These are phyloP conservation scores for Berberis thunbergii DNA, from an alignment of 164 flowering plant species.

Conservation along the genomic window DNA sequence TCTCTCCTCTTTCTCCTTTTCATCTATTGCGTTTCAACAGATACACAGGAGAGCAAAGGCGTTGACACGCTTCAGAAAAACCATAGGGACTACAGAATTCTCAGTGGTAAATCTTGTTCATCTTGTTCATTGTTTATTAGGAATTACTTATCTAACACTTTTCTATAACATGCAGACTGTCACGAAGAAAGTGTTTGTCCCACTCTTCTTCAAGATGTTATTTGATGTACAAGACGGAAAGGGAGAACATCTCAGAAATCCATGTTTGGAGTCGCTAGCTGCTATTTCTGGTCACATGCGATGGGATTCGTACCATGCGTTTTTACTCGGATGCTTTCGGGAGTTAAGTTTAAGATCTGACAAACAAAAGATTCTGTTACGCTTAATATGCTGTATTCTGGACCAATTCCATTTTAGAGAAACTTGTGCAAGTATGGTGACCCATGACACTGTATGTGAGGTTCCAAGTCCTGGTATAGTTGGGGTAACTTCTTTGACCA, in stretches of 20 bases:
- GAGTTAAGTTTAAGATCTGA: constrained; percentile 52
- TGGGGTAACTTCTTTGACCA: constrained; percentile 10
- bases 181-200: constrained; percentile 52
- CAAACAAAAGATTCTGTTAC: constrained; percentile 52
- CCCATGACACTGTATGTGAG: constrained; percentile 10
- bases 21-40: constrained; percentile 26
- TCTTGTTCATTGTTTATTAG: neutral
- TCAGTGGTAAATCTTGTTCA: constrained; percentile 41
- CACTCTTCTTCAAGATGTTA: constrained; percentile 77
- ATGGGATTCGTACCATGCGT: constrained; percentile 61
- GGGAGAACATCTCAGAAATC: constrained; percentile 62
- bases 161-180: constrained; percentile 34
- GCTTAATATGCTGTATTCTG: constrained; percentile 64
- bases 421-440: constrained; percentile 11
- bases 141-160: constrained; percentile 1
- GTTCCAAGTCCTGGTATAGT: constrained; percentile 6
- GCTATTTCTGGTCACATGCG: constrained; percentile 62
- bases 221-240: constrained; percentile 60
- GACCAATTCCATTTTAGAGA: constrained; percentile 64
- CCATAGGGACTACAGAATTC: constrained; percentile 26
- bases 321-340: constrained; percentile 59
- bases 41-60: constrained; percentile 84
- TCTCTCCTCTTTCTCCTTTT: neutral
- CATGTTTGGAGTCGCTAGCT: constrained; percentile 75
- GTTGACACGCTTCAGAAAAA: constrained; percentile 49